Conservation (phyloP, 345 rosid genomes). For the Brassica rapa region DNA sequence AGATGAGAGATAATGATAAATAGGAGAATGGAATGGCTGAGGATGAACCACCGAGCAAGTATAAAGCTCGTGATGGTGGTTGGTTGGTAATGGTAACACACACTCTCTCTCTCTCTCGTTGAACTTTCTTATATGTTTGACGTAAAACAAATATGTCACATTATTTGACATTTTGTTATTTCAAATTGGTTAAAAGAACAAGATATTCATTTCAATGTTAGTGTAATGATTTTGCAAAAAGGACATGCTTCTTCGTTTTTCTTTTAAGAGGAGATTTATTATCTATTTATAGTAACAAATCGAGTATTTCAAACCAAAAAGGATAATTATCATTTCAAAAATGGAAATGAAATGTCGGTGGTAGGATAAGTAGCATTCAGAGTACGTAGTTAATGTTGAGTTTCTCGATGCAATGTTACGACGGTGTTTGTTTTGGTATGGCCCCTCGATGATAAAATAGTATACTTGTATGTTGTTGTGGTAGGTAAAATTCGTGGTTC, state of each 20-base stretch:
- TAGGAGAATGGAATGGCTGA: neutral
- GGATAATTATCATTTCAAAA: neutral
- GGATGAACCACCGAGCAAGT: conserved; percentile 27
- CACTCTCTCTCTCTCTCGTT: neutral
- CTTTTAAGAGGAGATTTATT: neutral
- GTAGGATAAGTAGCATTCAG: neutral
- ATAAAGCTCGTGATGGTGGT: conserved; percentile 19
- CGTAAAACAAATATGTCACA: neutral
- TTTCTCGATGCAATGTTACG: neutral
- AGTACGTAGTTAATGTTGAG: neutral
- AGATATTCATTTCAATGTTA: neutral
- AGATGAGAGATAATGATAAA: neutral
- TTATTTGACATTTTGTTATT: neutral
- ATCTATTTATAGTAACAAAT: neutral
- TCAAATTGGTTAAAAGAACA: neutral
- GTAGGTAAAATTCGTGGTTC: conserved; percentile 10
- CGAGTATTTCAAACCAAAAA: neutral
- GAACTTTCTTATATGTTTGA: conserved; percentile 1
- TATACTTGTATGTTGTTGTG: too few species aligned
- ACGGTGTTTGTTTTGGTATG: neutral
- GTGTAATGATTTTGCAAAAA: neutral
- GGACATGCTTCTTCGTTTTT: neutral
- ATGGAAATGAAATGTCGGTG: neutral
- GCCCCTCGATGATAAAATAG: neutral
- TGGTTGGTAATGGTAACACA: neutral